Conservation (phyloP, 805 yeast genomes). For the Candida krabiensis region DNA sequence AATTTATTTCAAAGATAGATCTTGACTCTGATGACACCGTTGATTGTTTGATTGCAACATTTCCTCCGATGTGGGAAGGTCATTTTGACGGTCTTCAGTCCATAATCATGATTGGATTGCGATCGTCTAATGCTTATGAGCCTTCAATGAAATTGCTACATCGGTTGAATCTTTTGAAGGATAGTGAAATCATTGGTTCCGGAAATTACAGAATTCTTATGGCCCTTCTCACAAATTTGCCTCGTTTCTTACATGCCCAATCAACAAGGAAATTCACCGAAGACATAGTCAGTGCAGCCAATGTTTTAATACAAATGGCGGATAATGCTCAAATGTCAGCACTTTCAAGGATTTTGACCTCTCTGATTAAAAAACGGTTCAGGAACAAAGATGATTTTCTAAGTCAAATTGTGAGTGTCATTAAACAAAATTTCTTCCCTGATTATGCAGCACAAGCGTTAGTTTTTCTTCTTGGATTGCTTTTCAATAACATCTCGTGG, state of each 20-base stretch:
- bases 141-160: conserved; percentile 74
- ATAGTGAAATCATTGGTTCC: conserved; percentile 75
- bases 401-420: conserved; percentile 71
- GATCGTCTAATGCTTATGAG: conserved; percentile 80
- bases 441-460: conserved; percentile 71
- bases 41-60: conserved; percentile 75
- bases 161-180: conserved; percentile 61
- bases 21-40: conserved; percentile 83
- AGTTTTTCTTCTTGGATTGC: conserved; percentile 72
- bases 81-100: conserved; percentile 85
- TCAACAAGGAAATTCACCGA: conserved; percentile 51
- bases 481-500: conserved; percentile 78
- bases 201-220: conserved; percentile 67
- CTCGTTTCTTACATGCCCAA: conserved; percentile 81
- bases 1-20: conserved; percentile 84
- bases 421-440: conserved; percentile 71
- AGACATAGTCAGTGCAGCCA: conserved; percentile 54
- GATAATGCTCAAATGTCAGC: conserved; percentile 49
- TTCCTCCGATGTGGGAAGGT: conserved; percentile 97
- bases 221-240: conserved; percentile 76
- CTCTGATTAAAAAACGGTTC: conserved; percentile 76
- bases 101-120: conserved; percentile 74
- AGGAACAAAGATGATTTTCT: conserved; percentile 89
- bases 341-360: conserved; percentile 69
- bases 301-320: conserved; percentile 61